A percentile compares a stretch with the other conserved stretches of the same genome.
These are phyloP conservation scores for Hypericum perforatum DNA, from an alignment of 345 rosid species.

Conservation along the genomic window DNA sequence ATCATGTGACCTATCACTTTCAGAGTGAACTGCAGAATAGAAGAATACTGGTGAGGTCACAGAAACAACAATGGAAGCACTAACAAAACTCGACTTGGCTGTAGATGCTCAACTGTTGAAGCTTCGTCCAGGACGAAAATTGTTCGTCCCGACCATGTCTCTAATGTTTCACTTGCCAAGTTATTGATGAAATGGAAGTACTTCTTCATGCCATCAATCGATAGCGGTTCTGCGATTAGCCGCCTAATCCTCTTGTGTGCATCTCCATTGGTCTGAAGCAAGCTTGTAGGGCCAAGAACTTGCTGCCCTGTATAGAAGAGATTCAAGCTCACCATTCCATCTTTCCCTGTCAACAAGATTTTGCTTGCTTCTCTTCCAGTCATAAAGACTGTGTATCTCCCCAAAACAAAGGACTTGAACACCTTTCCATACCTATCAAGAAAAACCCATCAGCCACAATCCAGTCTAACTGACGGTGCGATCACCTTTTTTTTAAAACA, in stretches of 20 bases:
- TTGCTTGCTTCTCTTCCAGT: conserved; percentile 62
- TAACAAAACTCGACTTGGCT: background rate
- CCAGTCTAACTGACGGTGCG: too few relatives aligned
- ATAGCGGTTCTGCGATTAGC: conserved; percentile 47
- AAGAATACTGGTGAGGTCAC: background rate
- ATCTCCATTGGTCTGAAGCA: conserved; percentile 53
- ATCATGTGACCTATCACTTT: conserved; percentile 65
- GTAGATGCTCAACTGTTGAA: conserved; percentile 40
- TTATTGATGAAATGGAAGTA: conserved; percentile 46
- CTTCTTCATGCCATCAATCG: conserved; percentile 49
- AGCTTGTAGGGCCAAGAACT: conserved; percentile 50
- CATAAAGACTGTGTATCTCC: conserved; percentile 49
- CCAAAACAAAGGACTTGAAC: conserved; percentile 45
- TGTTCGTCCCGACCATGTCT: conserved; percentile 35
- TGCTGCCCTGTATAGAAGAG: conserved; percentile 56
- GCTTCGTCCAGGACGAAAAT: conserved; percentile 56
- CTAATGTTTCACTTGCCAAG: conserved; percentile 38
- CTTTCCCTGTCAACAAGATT: conserved; percentile 58
- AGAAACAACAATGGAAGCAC: background rate
- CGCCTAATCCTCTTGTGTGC: conserved; percentile 50
- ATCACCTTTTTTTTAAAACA: background rate
- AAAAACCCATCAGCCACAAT: background rate
- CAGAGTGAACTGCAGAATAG: conserved; percentile 44
- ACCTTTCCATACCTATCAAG: conserved; percentile 48
- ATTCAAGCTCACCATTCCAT: conserved; percentile 64